Base-by-base conservation (phyloP, 305 asterid species). In the Fraxinus dipetala region DNA sequence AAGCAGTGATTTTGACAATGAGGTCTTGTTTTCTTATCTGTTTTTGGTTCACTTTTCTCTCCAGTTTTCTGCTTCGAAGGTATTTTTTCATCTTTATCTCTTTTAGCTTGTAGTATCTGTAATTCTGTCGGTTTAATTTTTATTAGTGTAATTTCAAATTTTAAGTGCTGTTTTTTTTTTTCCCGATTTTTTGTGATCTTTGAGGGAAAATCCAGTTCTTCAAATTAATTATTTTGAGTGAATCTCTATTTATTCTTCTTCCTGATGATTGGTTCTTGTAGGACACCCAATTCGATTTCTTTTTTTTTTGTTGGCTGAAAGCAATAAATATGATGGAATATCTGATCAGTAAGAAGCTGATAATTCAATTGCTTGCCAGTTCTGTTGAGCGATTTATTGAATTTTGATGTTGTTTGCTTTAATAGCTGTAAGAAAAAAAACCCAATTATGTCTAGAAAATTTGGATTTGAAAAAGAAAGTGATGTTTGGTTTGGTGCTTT, bases 11-110 rank as follows among this genome's bases (percentile, higher is more conserved):
- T 78, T 76, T 75, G 76, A 69, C 36, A 61, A 89, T 90, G 92
- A 84, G 56, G 83, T 36, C 76, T 30, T 78, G 74, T 18, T 70
- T 43, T 48, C 0, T 77, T 40, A 38, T 83, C 81, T 76, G 72
- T 35, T 84, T 86, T 80, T 79, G 79, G 72, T 43, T 87, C 77
- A 78, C 81, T 56, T 24, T 76, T 3, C 67, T 88, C 79, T 84
- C 78, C 72, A 72, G 76, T 78, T 63, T 84, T 76, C 18, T 78
- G 11, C 74, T 84, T 65, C 75, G 54, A 59, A 84, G 92, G 93
- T 91, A 86, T 76, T 30, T 35, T 14, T 76, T 51, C 26, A 32
- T 72, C 70, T 81, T 79, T 18, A 0, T 72, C 59, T 67, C 24
- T 63, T 48, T 40, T 56, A 54, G 1, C 63, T 73, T 30, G 26